These are phyloP conservation scores for Cladosporium sp. DNA, from an alignment of 2,329 filamentous ascomycete genomes.

Conservation along the genomic window DNA sequence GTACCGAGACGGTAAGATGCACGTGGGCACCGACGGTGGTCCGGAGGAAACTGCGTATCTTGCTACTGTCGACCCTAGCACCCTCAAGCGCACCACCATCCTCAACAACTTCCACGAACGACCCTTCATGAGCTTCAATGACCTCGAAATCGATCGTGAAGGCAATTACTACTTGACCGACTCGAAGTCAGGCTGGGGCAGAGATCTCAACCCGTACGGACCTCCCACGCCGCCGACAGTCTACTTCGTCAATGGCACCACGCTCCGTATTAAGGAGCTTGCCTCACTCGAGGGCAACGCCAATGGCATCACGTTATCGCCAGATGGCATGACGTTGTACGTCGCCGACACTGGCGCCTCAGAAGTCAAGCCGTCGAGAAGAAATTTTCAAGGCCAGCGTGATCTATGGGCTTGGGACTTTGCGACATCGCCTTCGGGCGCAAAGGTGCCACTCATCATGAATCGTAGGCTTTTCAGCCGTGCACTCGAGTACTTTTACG, in stretches of 20 bases:
- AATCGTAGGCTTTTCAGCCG: slow-evolving; percentile 5
- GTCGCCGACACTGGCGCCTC: slow-evolving; percentile 21
- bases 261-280: slow-evolving; percentile 8
- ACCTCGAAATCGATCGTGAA: slow-evolving; percentile 50
- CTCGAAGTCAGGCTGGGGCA: slow-evolving; percentile 23
- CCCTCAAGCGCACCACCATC: slow-evolving; percentile 29
- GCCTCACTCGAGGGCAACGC: slow-evolving; percentile 16
- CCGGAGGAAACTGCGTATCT: slow-evolving; percentile 20
- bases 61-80: slow-evolving; percentile 17
- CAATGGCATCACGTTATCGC: slow-evolving; percentile 24
- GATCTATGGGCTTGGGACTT: slow-evolving; percentile 31
- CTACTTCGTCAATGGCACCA: slow-evolving; percentile 10
- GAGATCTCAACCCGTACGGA: slow-evolving; percentile 11
- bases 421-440: not conserved
- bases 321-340: slow-evolving; percentile 24
- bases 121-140: slow-evolving; percentile 59
- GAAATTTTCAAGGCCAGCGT: slow-evolving; percentile 31
- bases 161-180: slow-evolving; percentile 28
- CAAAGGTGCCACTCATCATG: not conserved
- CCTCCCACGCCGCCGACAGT: slow-evolving; percentile 9
- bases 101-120: slow-evolving; percentile 59
- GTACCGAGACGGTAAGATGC: slow-evolving; percentile 22
- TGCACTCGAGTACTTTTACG: slow-evolving; percentile 11
- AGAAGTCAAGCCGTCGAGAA: slow-evolving; percentile 15
- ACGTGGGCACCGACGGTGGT: slow-evolving; percentile 23